Evolutionary conservation across 2,329 filamentous ascomycete species (phyloP), one percentile per base, ranked within the genome.

Genomic region (Colletotrichum neosansevieriae): DNA sequence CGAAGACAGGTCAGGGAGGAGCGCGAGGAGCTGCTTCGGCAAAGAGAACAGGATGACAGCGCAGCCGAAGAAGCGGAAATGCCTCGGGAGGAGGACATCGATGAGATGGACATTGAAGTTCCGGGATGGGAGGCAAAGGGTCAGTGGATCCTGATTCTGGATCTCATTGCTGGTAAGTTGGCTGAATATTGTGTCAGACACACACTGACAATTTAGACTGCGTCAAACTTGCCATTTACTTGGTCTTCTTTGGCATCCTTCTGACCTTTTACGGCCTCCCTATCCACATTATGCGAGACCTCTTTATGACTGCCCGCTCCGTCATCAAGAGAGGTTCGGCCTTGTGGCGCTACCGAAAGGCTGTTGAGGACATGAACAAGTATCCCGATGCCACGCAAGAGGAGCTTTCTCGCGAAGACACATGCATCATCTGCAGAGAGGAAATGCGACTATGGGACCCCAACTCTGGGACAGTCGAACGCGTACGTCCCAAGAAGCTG

Each of bases 41-140:
- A 83, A 57, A 82, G 85, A 49, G 81, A 81, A 19, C 81, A 84
- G 69, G 80, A 79, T 15, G 81, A 84, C 0, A 82, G 85, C 36
- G 81, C 82, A 59, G 85, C 58, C 64, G 73, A 75, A 5, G 80
- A 75, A 68, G 83, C 84, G 53, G 81, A 85, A 44, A 76, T 92
- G 21, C 89, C 89, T 2, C 84, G 84, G 62, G 90, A 92, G 68
- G 89, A 93, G 54, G 92, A 95, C 66, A 86, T 98, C 19, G 93
- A 98, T 69, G 94, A 97, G 78, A 93, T 96, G 83, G 94, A 99
- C 73, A 91, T 96, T 60, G 96, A 99, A 77, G 93, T 98, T 19
- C 92, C 94, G 4, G 96, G 95, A 10, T 99, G 96, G 96, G 94
- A 98, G 76, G 90, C 93, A 69, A 99, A 98, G 83, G 94, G 96